phyloP scores from a whole-genome alignment of 2,329 filamentous ascomycete genomes.

The Ilyonectria robusta region DNA sequence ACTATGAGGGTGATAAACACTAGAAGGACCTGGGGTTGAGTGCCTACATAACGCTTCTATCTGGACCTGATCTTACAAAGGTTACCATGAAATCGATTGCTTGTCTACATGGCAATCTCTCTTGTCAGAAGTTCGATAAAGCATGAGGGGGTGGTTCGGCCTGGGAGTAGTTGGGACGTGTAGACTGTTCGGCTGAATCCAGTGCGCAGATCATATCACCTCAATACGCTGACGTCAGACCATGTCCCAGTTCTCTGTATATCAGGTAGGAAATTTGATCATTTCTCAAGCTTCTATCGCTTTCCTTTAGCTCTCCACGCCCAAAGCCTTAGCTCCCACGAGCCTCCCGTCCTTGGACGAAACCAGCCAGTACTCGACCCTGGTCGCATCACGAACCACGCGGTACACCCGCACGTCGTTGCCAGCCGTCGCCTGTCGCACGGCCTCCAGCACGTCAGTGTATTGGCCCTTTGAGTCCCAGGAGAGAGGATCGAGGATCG shows the following conservation, averaged over 20 bases:
- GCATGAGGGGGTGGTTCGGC: too few relatives aligned
- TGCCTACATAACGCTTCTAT: too few relatives aligned
- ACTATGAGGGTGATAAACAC: background rate
- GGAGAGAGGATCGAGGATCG: slow-evolving; percentile 76
- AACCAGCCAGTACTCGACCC: slow-evolving; percentile 86
- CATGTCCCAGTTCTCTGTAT: background rate
- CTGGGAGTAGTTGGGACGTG: too few relatives aligned
- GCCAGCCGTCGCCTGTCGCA: slow-evolving; percentile 73
- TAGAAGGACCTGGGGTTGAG: too few relatives aligned
- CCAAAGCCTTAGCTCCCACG: slow-evolving; percentile 84
- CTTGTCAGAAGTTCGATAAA: too few relatives aligned
- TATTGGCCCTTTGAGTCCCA: slow-evolving; percentile 85
- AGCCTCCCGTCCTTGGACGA: slow-evolving; percentile 73
- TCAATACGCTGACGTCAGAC: background rate
- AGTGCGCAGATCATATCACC: background rate
- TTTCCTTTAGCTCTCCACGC: slow-evolving; percentile 71
- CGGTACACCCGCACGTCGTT: slow-evolving; percentile 82
- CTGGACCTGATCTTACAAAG: too few relatives aligned
- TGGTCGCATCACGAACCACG: slow-evolving; percentile 73
- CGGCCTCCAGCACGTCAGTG: slow-evolving; percentile 75
- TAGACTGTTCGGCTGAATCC: background rate
- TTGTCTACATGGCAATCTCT: too few relatives aligned
- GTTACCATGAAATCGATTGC: too few relatives aligned
- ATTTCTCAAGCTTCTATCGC: background rate
- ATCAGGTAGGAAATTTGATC: background rate